Evolutionary conservation across 1,284 basidiomycete genomes (phyloP), one percentile per base, ranked within the genome.

Genomic region (Cutaneotrichosporon arboriforme): DNA sequence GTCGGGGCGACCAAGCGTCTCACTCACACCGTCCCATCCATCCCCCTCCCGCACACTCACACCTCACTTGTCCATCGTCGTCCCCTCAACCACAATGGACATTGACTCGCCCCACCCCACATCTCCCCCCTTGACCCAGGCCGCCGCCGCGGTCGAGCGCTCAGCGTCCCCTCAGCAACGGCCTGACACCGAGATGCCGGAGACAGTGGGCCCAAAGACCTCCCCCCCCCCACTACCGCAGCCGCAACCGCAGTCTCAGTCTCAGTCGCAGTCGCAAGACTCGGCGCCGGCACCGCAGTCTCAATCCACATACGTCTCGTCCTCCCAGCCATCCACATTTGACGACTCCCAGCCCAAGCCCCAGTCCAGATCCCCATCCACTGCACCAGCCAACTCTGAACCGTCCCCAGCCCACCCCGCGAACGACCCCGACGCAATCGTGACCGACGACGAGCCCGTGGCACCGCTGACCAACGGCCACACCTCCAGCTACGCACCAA

Each of bases 21-120:
- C 20, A 21, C 39, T 31, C 39, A 7, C 20, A 21, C 39, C 10
- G 10, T 40, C 36, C 18, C 51, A 34, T 45, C 39, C 51, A 14
- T n/a, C 51, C 21, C 23, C n/a, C 37, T 18, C 33, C 14, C 33
- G 18, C 37, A n/a, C 20, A 10, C 51, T 35, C 37, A 8, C 47
- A 18, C 46, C 18, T 15, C 15, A 3, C 15, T n/a, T 17, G 36
- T 23, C 39, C 15, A 37, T 36, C 21, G 46, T 4, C 17, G 26
- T 23, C 45, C 10, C 23, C 33, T 21, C 18, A 21, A 10, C 46
- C 17, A 18, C 10, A 22, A 59, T 59, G 58, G 58, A 59, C 20
- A 48, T 56, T 46, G 58, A 56, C 53, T 49, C 49, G 36, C 51
- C 49, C 2, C 49, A 33, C 9, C 46, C 46, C 10, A 46, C 57